phyloP scores from a whole-genome alignment of 441 rosid genomes.

The Daphne laureola region DNA sequence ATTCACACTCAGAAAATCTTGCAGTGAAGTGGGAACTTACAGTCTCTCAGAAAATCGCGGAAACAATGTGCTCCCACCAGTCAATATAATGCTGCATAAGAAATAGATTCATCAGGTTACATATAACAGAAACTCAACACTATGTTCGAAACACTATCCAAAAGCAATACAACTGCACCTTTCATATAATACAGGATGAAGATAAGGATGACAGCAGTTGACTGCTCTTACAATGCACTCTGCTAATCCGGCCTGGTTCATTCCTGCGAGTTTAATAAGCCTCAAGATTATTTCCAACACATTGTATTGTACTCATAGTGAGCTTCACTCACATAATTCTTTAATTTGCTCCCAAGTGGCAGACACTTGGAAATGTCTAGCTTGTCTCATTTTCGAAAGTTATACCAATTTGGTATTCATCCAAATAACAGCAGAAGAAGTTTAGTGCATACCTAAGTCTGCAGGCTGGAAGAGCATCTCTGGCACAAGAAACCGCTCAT shows the following conservation, averaged over 20 bases:
- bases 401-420: neutral
- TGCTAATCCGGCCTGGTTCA: constrained; percentile 94
- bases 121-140: constrained; percentile 5
- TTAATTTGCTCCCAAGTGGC: neutral
- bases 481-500: constrained; percentile 88
- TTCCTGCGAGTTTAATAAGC: constrained; percentile 41
- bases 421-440: neutral
- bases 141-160: neutral
- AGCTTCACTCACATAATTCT: too few species aligned
- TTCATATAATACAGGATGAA: constrained; percentile 85
- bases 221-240: constrained; percentile 94
- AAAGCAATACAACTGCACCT: constrained; percentile 34
- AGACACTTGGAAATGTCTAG: constrained; percentile 2
- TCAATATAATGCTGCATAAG: constrained; percentile 66
- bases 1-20: neutral
- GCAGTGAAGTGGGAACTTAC: constrained; percentile 34
- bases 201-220: constrained; percentile 72
- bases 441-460: constrained; percentile 64
- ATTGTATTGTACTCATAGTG: too few species aligned
- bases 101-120: constrained; percentile 16
- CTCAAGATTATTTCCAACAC: neutral
- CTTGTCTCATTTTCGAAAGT: neutral
- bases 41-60: constrained; percentile 74
- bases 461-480: constrained; percentile 92
- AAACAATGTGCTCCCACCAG: constrained; percentile 90